These are phyloP conservation scores for Auricularia auricula-judae DNA, from an alignment of 768 basidiomycete species.

Conservation along the genomic window DNA sequence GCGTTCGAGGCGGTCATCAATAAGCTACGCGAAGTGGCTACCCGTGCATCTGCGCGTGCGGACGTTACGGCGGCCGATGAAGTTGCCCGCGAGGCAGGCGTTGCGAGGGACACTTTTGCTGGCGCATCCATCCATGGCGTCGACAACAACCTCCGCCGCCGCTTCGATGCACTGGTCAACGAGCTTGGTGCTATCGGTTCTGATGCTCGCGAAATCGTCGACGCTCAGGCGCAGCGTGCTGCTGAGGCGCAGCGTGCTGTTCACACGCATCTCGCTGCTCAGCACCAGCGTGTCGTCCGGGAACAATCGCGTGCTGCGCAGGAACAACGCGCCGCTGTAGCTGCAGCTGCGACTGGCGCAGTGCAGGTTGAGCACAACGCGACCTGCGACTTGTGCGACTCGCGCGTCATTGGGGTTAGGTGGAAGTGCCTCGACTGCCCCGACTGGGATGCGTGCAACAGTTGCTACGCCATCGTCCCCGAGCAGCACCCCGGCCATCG, in stretches of 20 bases:
- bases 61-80: slow-evolving; percentile 21
- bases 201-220: too few species aligned
- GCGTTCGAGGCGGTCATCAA: background rate
- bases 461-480: slow-evolving; percentile 60
- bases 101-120: slow-evolving; percentile 2
- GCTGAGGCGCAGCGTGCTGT: too few species aligned
- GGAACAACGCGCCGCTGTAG: too few species aligned
- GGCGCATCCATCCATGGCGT: background rate
- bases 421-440: slow-evolving; percentile 81
- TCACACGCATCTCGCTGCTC: background rate
- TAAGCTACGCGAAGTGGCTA: background rate
- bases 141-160: too few species aligned
- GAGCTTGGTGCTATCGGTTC: too few species aligned
- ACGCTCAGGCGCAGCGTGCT: too few species aligned
- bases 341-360: background rate
- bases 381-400: slow-evolving; percentile 69
- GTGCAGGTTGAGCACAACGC: slow-evolving; percentile 44
- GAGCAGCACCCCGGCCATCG: slow-evolving; percentile 70
- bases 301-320: background rate
- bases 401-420: slow-evolving; percentile 54
- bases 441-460: slow-evolving; percentile 69
- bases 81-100: slow-evolving; percentile 22
- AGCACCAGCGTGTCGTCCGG: background rate
- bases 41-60: background rate
- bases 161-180: too few species aligned